A percentile compares a stretch with the other conserved stretches of the same genome.
These are phyloP conservation scores for Leucosporidium yakuticum DNA, from an alignment of 768 basidiomycete genomes.

Conservation along the genomic window DNA sequence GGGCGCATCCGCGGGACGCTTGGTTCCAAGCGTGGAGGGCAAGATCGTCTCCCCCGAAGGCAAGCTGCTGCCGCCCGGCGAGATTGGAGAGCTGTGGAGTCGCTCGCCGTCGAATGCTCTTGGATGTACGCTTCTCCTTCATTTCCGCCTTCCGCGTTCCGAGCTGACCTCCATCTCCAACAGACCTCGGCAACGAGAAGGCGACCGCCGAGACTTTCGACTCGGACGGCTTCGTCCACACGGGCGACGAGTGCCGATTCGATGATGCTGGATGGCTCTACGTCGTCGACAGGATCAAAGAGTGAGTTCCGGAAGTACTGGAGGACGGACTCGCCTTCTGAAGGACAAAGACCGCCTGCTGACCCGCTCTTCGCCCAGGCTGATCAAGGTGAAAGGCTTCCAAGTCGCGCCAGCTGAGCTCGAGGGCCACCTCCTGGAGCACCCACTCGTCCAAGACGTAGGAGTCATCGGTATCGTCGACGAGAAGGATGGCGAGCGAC, in stretches of 20 bases:
- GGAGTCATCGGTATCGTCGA: conserved; percentile 41
- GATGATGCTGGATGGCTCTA: conserved; percentile 16
- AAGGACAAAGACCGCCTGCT: too few species aligned
- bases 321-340: too few species aligned
- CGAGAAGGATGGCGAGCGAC: conserved; percentile 27
- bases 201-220: conserved; percentile 33
- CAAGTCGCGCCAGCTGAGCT: conserved; percentile 45
- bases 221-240: conserved; percentile 29
- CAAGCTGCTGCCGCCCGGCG: conserved; percentile 13
- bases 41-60: conserved; percentile 31
- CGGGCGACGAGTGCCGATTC: conserved; percentile 27
- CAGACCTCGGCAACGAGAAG: conserved; percentile 28
- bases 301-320: neutral
- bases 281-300: conserved; percentile 33
- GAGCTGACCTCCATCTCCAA: neutral
- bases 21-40: conserved; percentile 23
- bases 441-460: conserved; percentile 41
- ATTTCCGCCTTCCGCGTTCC: neutral
- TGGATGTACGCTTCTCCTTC: conserved; percentile 10
- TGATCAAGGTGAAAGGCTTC: conserved; percentile 53
- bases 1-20: conserved; percentile 3
- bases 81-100: conserved; percentile 27
- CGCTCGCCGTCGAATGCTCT: conserved; percentile 21
- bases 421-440: conserved; percentile 41
- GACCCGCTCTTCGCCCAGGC: conserved; percentile 23